Base-by-base conservation (phyloP, 2,329 filamentous ascomycete genomes). In the Aspergillus nomiae region DNA sequence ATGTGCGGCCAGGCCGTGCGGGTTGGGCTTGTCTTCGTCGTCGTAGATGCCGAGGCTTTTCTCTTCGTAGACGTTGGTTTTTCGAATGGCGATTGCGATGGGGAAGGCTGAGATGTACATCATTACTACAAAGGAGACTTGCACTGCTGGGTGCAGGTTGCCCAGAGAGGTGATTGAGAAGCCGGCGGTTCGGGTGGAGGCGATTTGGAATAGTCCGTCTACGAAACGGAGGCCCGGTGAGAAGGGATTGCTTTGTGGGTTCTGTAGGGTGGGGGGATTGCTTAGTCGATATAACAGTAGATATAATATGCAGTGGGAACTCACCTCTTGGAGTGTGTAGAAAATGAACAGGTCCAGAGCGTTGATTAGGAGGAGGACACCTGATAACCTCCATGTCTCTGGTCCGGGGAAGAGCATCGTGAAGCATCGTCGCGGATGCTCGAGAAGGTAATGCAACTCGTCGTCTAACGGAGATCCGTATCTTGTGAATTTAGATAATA, bases 51-150 rank as follows among this genome's bases (percentile, higher is more conserved):
- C 87, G 1, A 90, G 75, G 51, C 83, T 85, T 50, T 83, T 81
- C 74, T 97, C 94, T 78, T 97, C 94, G 81, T 98, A 98, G 2
- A 97, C 94, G 75, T 98, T 97, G 63, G 94, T 97, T 67, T 91
- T 85, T 51, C 94, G 92, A 68, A 98, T 90, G 7, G 92, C 94
- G 71, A 98, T 97, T 73, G 94, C 94, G 69, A 97, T 96, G 4
- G 94, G 94, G 69, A 97, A 96, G 64, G 97, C 91, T 61, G 94
- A 97, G 65, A 98, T 97, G 78, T 98, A 98, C 94, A 98, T 98
- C 94, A 98, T 98, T 75, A 97, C 89, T 77, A 98, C 83, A 80
- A 97, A 97, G 24, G 93, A 92, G n/a, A 96, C 92, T 72, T 97
- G 93, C 61, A 97, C 92, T 1, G 91, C 94, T 1, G 95, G 94